phyloP scores from a whole-genome alignment of 139 green algal genomes.

The Chlorella sp. region DNA sequence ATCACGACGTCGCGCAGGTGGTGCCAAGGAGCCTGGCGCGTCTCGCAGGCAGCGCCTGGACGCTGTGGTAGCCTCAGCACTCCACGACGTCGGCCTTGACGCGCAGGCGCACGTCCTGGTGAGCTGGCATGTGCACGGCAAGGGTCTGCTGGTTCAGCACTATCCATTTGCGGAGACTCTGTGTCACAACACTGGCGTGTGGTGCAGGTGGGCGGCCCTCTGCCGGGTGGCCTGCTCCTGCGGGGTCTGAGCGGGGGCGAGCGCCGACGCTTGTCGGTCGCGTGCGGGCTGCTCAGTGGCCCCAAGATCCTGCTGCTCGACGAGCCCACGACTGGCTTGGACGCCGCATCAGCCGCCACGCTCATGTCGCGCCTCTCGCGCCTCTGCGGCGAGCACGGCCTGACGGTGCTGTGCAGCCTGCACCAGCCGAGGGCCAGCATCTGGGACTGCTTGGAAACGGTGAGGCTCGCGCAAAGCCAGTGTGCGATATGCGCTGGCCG shows the following conservation, averaged over 20 bases:
- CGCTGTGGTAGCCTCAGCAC: no score
- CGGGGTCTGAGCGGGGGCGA: constrained; percentile 52
- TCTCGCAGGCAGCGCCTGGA: neutral
- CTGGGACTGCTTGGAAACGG: neutral
- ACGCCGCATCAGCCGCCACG: neutral
- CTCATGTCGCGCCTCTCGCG: neutral
- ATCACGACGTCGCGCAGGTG: no score
- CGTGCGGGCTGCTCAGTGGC: constrained; percentile 1
- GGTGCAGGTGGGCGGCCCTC: constrained; percentile 36
- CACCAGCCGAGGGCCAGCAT: neutral
- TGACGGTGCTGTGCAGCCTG: neutral
- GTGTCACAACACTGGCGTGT: neutral
- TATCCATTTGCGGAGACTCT: neutral
- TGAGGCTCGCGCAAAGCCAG: no score
- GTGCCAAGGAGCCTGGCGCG: neutral
- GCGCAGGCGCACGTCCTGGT: neutral
- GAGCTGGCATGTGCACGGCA: neutral
- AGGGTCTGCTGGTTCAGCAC: no score
- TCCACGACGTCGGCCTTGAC: no score
- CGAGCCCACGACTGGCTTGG: constrained; percentile 19
- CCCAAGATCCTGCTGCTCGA: constrained; percentile 38
- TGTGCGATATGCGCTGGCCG: no score
- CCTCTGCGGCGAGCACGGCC: neutral
- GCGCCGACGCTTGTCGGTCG: constrained; percentile 43
- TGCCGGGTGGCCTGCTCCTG: constrained; percentile 48